phyloP scores from a whole-genome alignment of 306 rosid species.

The Geum urbanum region DNA sequence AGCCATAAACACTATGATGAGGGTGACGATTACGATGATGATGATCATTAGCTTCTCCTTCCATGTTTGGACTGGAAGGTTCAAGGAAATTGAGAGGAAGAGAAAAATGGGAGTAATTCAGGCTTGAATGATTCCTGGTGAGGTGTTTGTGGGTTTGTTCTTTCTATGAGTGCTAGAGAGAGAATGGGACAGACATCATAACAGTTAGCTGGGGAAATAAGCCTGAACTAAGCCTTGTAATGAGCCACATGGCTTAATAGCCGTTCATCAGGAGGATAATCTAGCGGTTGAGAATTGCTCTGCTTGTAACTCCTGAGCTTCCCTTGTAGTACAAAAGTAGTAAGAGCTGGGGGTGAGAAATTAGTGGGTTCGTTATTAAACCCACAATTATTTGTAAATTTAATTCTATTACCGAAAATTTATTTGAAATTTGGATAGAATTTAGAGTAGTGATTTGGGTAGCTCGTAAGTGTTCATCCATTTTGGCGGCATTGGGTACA shows the following conservation, averaged over 20 bases:
- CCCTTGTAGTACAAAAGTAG: conserved; percentile 39
- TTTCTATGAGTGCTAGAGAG: neutral
- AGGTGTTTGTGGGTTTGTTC: conserved; percentile 9
- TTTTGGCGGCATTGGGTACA: neutral
- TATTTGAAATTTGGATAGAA: neutral
- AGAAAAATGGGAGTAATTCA: conserved; percentile 9
- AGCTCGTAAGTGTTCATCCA: neutral
- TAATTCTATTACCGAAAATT: neutral
- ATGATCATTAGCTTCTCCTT: conserved; percentile 21
- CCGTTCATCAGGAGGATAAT: conserved; percentile 35
- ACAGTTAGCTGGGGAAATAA: conserved; percentile 19
- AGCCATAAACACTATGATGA: conserved; percentile 12
- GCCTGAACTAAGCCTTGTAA: conserved; percentile 44
- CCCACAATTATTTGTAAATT: conserved; percentile 14
- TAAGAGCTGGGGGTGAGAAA: conserved; percentile 41
- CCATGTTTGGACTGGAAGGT: conserved; percentile 35
- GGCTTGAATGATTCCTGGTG: conserved; percentile 25
- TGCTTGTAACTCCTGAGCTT: conserved; percentile 62
- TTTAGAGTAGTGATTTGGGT: neutral
- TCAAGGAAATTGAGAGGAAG: conserved; percentile 15
- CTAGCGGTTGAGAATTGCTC: conserved; percentile 37
- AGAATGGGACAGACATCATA: neutral
- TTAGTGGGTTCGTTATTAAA: conserved; percentile 47
- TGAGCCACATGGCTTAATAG: conserved; percentile 36
- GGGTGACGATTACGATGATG: neutral